Conservation (phyloP, 371 early-diverging fungal species). For the Massospora cicadina region DNA sequence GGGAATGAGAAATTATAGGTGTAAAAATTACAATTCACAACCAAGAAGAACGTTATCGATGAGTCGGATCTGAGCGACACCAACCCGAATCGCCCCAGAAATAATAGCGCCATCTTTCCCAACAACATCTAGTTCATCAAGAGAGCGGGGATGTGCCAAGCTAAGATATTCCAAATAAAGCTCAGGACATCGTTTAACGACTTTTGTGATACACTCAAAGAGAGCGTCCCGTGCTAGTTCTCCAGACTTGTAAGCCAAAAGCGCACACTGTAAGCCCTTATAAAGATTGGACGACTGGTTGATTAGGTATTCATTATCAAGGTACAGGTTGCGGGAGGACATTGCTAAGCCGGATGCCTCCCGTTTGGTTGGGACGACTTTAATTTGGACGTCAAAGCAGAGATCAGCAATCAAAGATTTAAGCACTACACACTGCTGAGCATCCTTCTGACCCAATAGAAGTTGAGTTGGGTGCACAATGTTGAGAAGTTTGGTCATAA, state of each 20-base stretch:
- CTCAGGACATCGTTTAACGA: slow-evolving; percentile 21
- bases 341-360: slow-evolving; percentile 79
- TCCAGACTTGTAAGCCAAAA: slow-evolving; percentile 27
- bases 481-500: slow-evolving; percentile 86
- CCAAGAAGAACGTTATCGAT: slow-evolving; percentile 73
- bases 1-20: too few relatives aligned
- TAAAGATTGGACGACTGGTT: slow-evolving; percentile 53
- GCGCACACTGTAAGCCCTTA: slow-evolving; percentile 39
- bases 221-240: slow-evolving; percentile 26
- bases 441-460: slow-evolving; percentile 94
- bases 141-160: slow-evolving; percentile 46
- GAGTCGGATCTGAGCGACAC: slow-evolving; percentile 37
- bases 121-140: slow-evolving; percentile 38
- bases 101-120: slow-evolving; percentile 54
- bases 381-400: slow-evolving; percentile 53
- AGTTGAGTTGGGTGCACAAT: slow-evolving; percentile 67
- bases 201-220: slow-evolving; percentile 22
- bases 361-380: slow-evolving; percentile 57
- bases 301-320: slow-evolving; percentile 44
- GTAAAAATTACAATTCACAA: slow-evolving; percentile 12
- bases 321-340: slow-evolving; percentile 75
- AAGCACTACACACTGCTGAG: slow-evolving; percentile 86
- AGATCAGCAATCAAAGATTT: slow-evolving; percentile 65
- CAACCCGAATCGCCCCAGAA: slow-evolving; percentile 68
- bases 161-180: slow-evolving; percentile 70